Evolutionary conservation across 768 basidiomycete species (phyloP), one percentile per base, ranked within the genome.

Genomic region (Xerocomellus amylosporus): DNA sequence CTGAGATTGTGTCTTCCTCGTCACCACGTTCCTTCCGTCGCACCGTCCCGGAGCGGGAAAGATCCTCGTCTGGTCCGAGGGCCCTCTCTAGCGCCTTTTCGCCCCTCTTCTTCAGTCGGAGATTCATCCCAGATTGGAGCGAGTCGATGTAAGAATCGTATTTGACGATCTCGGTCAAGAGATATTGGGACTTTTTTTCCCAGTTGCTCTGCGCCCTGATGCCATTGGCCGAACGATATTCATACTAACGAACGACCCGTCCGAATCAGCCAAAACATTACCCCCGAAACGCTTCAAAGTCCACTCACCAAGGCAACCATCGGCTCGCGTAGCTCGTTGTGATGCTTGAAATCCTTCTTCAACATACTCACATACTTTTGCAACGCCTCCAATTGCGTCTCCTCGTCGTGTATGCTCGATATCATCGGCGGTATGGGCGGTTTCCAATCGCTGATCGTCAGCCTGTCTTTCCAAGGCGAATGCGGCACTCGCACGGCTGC

Each of bases 91-190:
- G 68, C 31, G 81, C 84, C 74, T 91, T 94, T 73, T 98, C 92
- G 30, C 95, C 95, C 50, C 93, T 83, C 70, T 87, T 92, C 73
- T 91, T 92, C 60, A 96, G 74, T 33, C 94, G 85, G 40, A 96
- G 77, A 9, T 77, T 75, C 86, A 94, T 95, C 36, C 89, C 95
- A 5, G 77, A 73, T 67, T 87, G 83, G 30, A 99, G 79, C 7
- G 93, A 90, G 59, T 96, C 93, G 51, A 96, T 87, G 69, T 99
- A 99, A 15, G 90, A 89, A 49, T 92, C 86, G 71, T 98, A 98
- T 70, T 98, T 98, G 67, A 93, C 90, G 39, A 93, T 90, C 74
- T 99, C 96, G 9, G 88, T 83, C 49, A 94, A 78, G 44, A 98
- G 75, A 69, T 91, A 91, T 64, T 91, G 86, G 3, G 90, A 93